Evolutionary conservation across 208 protist species (phyloP).

Genomic region (Naegleria gruberi): DNA sequence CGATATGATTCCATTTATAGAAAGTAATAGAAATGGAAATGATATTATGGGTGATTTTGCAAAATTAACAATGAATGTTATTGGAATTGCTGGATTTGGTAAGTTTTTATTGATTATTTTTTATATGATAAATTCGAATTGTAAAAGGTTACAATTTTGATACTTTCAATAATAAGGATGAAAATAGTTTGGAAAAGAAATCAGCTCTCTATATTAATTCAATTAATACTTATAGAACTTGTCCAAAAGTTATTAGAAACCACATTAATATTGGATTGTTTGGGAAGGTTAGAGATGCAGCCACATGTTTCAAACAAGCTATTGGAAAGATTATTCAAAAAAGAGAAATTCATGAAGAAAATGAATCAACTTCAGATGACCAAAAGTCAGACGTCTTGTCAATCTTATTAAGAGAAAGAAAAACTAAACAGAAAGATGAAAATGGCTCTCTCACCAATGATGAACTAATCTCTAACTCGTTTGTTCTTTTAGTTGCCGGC

Average conservation of each 20-base stretch:
- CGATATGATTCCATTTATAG: not conserved
- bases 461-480: not conserved
- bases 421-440: not conserved
- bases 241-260: not conserved
- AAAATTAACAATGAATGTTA: not conserved
- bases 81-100: not conserved
- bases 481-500: conserved; percentile 12
- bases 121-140: too few relatives aligned
- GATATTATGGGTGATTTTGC: not conserved
- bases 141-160: not conserved
- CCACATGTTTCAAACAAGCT: not conserved
- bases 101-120: too few relatives aligned
- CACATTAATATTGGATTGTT: not conserved
- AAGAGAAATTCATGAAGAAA: not conserved
- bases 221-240: not conserved
- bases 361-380: not conserved
- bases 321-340: not conserved
- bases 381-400: not conserved
- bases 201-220: not conserved
- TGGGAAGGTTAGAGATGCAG: not conserved
- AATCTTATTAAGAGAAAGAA: not conserved
- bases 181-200: not conserved
- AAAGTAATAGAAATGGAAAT: not conserved
- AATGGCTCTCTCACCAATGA: not conserved
- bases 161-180: not conserved